Evolutionary conservation across 805 yeast species (phyloP).

Genomic region (Yarrowia divulgata): DNA sequence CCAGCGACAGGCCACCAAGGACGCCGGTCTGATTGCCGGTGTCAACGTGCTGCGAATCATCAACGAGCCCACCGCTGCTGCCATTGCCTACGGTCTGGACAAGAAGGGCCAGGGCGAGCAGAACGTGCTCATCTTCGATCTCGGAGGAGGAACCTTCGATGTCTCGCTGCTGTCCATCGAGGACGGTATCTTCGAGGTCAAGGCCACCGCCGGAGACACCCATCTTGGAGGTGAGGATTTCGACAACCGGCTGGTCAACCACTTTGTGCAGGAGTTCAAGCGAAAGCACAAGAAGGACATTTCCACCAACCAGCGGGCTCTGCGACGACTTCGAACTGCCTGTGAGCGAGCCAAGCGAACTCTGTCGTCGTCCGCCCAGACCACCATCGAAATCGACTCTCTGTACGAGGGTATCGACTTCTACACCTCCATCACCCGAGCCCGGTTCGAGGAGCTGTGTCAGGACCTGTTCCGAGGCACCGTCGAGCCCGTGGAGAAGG

Average conservation of each 20-base stretch:
- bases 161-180: slow-evolving; percentile 90
- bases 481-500: slow-evolving; percentile 93
- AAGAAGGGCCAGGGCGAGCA: slow-evolving; percentile 74
- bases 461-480: slow-evolving; percentile 93
- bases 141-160: slow-evolving; percentile 71
- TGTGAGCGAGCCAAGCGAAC: slow-evolving; percentile 37
- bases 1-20: slow-evolving; percentile 31
- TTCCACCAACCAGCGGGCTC: slow-evolving; percentile 31
- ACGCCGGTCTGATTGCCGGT: slow-evolving; percentile 25
- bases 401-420: slow-evolving; percentile 31
- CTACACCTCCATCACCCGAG: slow-evolving; percentile 34
- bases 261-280: slow-evolving; percentile 35
- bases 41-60: slow-evolving; percentile 75
- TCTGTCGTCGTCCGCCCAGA: slow-evolving; percentile 18
- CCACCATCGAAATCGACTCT: slow-evolving; percentile 22
- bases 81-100: slow-evolving; percentile 94
- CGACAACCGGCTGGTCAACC: slow-evolving; percentile 27
- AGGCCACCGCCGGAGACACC: slow-evolving; percentile 91
- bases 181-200: slow-evolving; percentile 96
- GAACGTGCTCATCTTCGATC: slow-evolving; percentile 77
- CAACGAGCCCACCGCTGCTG: slow-evolving; percentile 98
- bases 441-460: slow-evolving; percentile 78
- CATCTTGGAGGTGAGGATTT: slow-evolving; percentile 51
- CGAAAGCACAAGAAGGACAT: slow-evolving; percentile 35
- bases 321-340: slow-evolving; percentile 29